These are phyloP conservation scores for Skeletonema grethae DNA, from an alignment of 108 stramenopile genomes.

Conservation along the genomic window DNA sequence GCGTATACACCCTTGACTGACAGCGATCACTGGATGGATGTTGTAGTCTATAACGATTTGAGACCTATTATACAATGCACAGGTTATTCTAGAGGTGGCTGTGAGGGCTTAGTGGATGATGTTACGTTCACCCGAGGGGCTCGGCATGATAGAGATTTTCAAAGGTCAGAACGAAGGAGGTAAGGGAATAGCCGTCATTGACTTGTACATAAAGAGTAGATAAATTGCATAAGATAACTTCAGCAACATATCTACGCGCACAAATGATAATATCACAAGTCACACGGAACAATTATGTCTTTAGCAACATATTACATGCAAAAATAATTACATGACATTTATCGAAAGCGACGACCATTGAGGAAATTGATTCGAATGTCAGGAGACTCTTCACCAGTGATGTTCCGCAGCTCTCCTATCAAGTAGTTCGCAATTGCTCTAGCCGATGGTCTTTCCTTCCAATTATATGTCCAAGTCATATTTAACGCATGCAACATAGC, in stretches of 20 bases:
- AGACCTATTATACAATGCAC: slow-evolving; percentile 3
- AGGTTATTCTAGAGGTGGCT: not conserved
- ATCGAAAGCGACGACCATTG: too few species aligned
- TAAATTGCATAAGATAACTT: too few species aligned
- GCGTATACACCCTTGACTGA: not conserved
- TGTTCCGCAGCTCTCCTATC: not conserved
- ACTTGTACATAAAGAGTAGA: not conserved
- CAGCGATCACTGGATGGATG: not conserved
- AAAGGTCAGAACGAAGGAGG: not conserved
- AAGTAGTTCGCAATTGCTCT: slow-evolving; percentile 3
- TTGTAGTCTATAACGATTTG: not conserved
- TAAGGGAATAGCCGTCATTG: not conserved
- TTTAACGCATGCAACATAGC: not conserved
- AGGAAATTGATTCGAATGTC: not conserved
- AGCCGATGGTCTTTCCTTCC: slow-evolving; percentile 3
- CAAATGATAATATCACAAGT: too few species aligned
- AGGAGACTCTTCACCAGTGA: not conserved
- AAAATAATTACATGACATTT: too few species aligned
- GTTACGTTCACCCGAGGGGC: not conserved
- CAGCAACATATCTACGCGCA: too few species aligned
- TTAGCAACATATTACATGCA: too few species aligned
- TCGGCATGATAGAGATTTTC: not conserved
- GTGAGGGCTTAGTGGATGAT: slow-evolving; percentile 1
- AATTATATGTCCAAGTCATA: not conserved
- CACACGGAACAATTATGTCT: too few species aligned